These are phyloP conservation scores for Xylariaceae sp. DNA, from an alignment of 2,329 filamentous ascomycete genomes.

Conservation along the genomic window DNA sequence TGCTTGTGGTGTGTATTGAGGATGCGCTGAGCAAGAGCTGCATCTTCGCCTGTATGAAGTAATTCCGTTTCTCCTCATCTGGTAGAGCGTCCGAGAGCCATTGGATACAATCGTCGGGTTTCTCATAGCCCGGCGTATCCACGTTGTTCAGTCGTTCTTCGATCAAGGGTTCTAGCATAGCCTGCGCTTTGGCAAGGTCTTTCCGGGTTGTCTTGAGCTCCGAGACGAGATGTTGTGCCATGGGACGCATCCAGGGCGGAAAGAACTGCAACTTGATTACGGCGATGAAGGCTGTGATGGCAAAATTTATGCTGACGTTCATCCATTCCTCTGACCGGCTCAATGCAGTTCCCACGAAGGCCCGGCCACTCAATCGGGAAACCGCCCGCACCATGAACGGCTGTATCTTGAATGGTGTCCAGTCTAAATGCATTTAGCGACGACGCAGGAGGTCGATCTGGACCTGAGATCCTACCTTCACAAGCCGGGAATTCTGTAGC, in stretches of 20 bases:
- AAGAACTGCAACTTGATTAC: conserved; percentile 59
- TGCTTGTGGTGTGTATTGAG: conserved; percentile 59
- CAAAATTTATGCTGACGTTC: conserved; percentile 58
- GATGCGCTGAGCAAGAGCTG: conserved; percentile 55
- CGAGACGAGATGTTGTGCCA: conserved; percentile 54
- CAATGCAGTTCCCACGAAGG: conserved; percentile 59
- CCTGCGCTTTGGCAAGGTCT: conserved; percentile 51
- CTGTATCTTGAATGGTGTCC: conserved; percentile 61
- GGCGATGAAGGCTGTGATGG: conserved; percentile 55
- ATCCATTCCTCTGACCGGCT: conserved; percentile 62
- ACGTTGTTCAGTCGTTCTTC: conserved; percentile 53
- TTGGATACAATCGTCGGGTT: conserved; percentile 55
- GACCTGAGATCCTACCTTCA: conserved; percentile 41
- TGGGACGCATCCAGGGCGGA: conserved; percentile 56
- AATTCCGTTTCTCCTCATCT: conserved; percentile 45
- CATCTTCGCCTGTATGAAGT: conserved; percentile 48
- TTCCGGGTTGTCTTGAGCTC: conserved; percentile 54
- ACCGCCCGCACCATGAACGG: conserved; percentile 59
- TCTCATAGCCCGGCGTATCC: conserved; percentile 47
- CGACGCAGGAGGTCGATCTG: conserved; percentile 15
- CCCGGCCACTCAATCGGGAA: conserved; percentile 59
- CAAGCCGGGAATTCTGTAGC: conserved; percentile 57
- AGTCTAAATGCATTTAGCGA: conserved; percentile 49
- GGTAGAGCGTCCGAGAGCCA: conserved; percentile 52
- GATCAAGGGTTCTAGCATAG: conserved; percentile 54